A percentile compares a stretch with the other conserved stretches of the same genome.
phyloP scores from a whole-genome alignment of 2,329 filamentous ascomycete species.

The Penicillium sp. region DNA sequence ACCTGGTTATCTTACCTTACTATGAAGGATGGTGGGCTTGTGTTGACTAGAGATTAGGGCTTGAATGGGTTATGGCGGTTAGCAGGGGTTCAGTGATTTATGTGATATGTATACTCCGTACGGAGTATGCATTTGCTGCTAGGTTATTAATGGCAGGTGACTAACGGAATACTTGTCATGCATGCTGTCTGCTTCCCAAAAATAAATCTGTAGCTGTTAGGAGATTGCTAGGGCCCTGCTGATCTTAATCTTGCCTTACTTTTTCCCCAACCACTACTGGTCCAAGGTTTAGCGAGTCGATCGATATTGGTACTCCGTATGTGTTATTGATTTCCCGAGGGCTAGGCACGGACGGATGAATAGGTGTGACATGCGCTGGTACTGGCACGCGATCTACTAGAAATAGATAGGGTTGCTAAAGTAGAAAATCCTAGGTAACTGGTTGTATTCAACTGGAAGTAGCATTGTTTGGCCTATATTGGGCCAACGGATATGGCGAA shows the following conservation, averaged over 20 bases:
- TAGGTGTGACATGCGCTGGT: neutral
- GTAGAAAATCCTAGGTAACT: neutral
- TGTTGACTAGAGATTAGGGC: neutral
- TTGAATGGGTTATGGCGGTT: neutral
- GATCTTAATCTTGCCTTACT: conserved; percentile 2
- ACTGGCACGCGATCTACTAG: neutral
- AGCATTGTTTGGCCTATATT: neutral
- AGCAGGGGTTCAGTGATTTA: neutral
- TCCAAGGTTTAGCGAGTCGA: neutral
- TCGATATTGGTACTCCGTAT: neutral
- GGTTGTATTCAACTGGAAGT: neutral
- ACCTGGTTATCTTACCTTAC: no score
- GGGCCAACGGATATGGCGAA: neutral
- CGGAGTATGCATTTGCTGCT: neutral
- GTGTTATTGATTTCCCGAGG: no score
- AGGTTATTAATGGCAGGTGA: neutral
- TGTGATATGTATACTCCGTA: neutral
- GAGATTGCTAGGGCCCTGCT: neutral
- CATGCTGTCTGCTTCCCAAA: neutral
- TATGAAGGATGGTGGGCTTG: neutral
- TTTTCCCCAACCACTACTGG: neutral
- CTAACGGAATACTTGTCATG: neutral
- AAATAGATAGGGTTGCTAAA: no score
- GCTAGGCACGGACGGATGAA: neutral
- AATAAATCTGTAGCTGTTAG: neutral